phyloP scores from a whole-genome alignment of 352 stramenopile species.

The Pythium scleroteichum region DNA sequence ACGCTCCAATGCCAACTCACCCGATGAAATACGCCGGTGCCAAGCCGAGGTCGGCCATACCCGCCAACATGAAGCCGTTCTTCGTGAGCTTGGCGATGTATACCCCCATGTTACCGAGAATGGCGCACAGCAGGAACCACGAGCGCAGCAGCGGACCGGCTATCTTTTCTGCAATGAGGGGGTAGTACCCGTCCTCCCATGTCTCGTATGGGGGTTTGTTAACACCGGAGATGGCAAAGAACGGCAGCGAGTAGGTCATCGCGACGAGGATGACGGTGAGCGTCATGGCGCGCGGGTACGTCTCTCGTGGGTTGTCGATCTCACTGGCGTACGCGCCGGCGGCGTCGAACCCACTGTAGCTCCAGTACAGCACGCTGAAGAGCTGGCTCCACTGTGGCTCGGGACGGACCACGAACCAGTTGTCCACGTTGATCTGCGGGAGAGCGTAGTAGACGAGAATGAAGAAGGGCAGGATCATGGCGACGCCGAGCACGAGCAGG shows the following conservation, averaged over 20 bases:
- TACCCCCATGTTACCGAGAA: constrained; percentile 91
- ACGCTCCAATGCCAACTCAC: constrained; percentile 42
- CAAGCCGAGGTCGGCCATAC: constrained; percentile 88
- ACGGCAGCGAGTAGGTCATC: constrained; percentile 89
- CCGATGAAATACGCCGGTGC: constrained; percentile 85
- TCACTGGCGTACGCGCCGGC: constrained; percentile 91
- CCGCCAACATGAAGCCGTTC: constrained; percentile 91
- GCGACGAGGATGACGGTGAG: constrained; percentile 80
- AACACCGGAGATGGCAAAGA: constrained; percentile 88
- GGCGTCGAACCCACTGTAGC: constrained; percentile 95
- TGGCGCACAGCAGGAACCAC: constrained; percentile 90
- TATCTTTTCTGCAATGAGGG: constrained; percentile 85
- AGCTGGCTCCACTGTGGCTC: constrained; percentile 83
- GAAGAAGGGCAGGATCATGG: constrained; percentile 92
- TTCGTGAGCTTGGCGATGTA: constrained; percentile 95
- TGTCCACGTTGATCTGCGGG: constrained; percentile 52
- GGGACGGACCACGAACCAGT: constrained; percentile 68
- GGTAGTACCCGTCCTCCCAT: constrained; percentile 93
- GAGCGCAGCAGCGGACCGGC: constrained; percentile 78
- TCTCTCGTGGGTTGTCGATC: constrained; percentile 80
- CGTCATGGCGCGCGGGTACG: constrained; percentile 89
- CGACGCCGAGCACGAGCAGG: constrained; percentile 79
- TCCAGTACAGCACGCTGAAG: constrained; percentile 96
- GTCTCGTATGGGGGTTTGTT: constrained; percentile 75
- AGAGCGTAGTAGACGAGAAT: constrained; percentile 72